Percentiles rank a stretch among this genome's conserved stretches.
These are phyloP conservation scores for Colletotrichum graminicola DNA, from an alignment of 2,329 filamentous ascomycete species.

Conservation along the genomic window DNA sequence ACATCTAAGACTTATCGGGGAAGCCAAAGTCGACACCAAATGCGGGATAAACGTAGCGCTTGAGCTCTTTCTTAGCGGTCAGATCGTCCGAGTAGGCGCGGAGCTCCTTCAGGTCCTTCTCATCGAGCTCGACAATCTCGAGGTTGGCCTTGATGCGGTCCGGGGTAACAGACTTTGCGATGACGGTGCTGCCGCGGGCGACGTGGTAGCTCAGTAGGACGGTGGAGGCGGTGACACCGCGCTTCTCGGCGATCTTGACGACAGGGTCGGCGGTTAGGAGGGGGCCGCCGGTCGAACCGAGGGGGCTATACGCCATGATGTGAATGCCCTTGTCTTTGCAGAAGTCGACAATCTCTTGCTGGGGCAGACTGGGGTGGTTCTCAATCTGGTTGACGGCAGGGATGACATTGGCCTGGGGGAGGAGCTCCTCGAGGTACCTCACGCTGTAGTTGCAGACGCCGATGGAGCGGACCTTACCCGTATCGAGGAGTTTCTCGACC, in stretches of 20 bases:
- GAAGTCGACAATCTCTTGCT: slow-evolving; percentile 78
- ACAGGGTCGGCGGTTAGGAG: slow-evolving; percentile 73
- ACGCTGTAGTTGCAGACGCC: slow-evolving; percentile 72
- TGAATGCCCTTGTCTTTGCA: slow-evolving; percentile 77
- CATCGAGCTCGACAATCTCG: slow-evolving; percentile 74
- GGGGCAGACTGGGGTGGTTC: slow-evolving; percentile 78
- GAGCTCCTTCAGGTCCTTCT: slow-evolving; percentile 70
- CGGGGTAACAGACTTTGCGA: slow-evolving; percentile 79
- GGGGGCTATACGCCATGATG: slow-evolving; percentile 78
- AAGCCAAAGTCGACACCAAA: slow-evolving; percentile 79
- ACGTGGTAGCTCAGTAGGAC: slow-evolving; percentile 80
- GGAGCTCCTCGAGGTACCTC: slow-evolving; percentile 67
- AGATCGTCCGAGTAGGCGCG: slow-evolving; percentile 67
- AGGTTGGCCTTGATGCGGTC: slow-evolving; percentile 78
- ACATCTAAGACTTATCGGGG: slow-evolving; percentile 70
- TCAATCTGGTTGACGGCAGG: slow-evolving; percentile 81
- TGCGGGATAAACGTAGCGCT: slow-evolving; percentile 76
- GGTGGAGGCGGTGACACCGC: slow-evolving; percentile 69
- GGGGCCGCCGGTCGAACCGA: slow-evolving; percentile 74
- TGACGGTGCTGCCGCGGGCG: slow-evolving; percentile 75
- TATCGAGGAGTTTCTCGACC: slow-evolving; percentile 75
- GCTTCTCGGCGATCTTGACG: slow-evolving; percentile 73
- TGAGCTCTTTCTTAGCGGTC: slow-evolving; percentile 62
- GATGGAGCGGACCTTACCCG: slow-evolving; percentile 68
- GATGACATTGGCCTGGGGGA: slow-evolving; percentile 63